These are phyloP conservation scores for Wickerhamiella vanderwaltii DNA, from an alignment of 805 yeast genomes.

Conservation along the genomic window DNA sequence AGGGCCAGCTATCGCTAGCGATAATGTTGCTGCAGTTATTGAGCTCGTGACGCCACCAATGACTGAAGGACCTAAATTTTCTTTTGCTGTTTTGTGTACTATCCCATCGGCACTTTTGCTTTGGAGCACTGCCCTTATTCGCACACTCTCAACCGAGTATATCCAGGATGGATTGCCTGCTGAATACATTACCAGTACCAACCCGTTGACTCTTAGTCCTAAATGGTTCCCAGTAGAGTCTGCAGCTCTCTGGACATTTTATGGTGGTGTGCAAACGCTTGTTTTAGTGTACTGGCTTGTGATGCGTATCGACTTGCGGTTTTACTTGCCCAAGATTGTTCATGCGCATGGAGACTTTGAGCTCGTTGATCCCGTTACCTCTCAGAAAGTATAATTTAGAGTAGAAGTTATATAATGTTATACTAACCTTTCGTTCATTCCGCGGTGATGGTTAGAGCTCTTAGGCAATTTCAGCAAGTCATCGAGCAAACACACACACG, in stretches of 20 bases:
- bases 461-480: no score
- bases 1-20: no score
- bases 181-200: neutral
- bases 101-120: neutral
- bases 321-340: neutral
- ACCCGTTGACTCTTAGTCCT: neutral
- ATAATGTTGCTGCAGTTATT: neutral
- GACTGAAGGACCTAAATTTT: neutral
- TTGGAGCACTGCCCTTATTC: neutral
- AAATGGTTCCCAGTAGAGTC: neutral
- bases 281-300: neutral
- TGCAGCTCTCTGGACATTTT: slow-evolving; percentile 4
- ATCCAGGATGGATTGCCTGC: neutral
- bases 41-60: neutral
- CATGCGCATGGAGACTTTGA: no score
- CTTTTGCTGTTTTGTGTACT: neutral
- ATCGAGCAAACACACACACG: no score
- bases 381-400: no score
- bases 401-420: no score
- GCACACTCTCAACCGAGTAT: neutral
- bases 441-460: no score
- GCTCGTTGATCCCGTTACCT: no score
- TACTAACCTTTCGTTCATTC: no score
- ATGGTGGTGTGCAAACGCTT: slow-evolving; percentile 2
- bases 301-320: slow-evolving; percentile 1